Evolutionary conservation across 257 asterid species (phyloP).

Genomic region (Fraxinus quadrangulata): DNA sequence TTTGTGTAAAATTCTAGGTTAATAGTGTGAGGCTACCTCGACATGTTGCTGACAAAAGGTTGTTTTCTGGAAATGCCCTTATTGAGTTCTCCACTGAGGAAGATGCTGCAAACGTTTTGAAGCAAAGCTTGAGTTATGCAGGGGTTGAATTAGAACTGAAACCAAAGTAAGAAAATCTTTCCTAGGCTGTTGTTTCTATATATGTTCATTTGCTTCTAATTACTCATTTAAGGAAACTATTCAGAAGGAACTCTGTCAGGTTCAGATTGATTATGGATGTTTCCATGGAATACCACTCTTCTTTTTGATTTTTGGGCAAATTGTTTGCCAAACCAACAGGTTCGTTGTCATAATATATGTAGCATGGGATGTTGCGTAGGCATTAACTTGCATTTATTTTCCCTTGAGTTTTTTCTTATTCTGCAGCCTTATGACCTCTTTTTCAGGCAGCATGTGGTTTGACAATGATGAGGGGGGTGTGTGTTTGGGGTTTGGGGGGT

Average conservation of each 20-base stretch:
- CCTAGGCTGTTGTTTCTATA: conserved; percentile 14
- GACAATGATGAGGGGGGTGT: background rate
- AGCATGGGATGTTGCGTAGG: background rate
- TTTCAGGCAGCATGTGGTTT: background rate
- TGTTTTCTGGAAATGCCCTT: conserved; percentile 86
- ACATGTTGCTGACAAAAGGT: conserved; percentile 82
- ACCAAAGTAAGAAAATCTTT: conserved; percentile 64
- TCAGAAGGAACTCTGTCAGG: background rate
- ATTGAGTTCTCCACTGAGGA: conserved; percentile 86
- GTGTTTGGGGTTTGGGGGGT: background rate
- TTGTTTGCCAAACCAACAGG: background rate
- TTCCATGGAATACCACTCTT: conserved; percentile 5
- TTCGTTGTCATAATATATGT: background rate
- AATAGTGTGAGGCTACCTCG: conserved; percentile 98
- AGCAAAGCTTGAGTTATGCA: conserved; percentile 63
- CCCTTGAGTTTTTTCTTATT: background rate
- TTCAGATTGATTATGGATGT: conserved; percentile 4
- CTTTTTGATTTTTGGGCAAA: background rate
- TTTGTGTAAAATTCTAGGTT: conserved; percentile 52
- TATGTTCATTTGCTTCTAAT: background rate
- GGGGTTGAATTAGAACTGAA: conserved; percentile 78
- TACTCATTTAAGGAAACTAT: conserved; percentile 3
- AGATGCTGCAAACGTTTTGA: conserved; percentile 68
- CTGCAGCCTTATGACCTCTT: background rate
- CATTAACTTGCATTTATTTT: background rate